Evolutionary conservation across 345 rosid genomes (phyloP).

Genomic region (Citrus cavaleriei): DNA sequence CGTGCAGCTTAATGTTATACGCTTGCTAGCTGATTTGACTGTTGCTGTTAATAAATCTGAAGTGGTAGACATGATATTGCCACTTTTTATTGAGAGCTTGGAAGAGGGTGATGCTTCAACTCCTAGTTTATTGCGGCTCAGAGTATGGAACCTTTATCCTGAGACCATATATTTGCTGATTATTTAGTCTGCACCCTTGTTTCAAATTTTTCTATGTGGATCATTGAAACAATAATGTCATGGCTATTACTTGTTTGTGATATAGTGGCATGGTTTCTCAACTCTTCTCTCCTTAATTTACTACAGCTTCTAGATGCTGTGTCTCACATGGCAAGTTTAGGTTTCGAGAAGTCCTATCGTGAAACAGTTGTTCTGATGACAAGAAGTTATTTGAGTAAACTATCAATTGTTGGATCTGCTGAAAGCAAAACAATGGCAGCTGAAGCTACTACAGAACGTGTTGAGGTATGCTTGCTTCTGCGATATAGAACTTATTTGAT

Average conservation of each 20-base stretch:
- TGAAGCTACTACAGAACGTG: slow-evolving; percentile 87
- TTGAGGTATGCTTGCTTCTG: slow-evolving; percentile 57
- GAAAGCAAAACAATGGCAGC: slow-evolving; percentile 84
- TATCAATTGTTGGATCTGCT: slow-evolving; percentile 78
- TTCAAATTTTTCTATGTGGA: slow-evolving; percentile 5
- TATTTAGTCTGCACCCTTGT: slow-evolving; percentile 6
- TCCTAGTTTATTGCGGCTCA: slow-evolving; percentile 86
- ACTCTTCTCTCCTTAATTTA: slow-evolving; percentile 18
- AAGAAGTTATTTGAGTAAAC: slow-evolving; percentile 79
- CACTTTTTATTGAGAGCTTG: slow-evolving; percentile 90
- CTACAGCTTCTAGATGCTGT: slow-evolving; percentile 98
- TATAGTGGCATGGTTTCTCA: slow-evolving; percentile 25
- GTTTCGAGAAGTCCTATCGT: slow-evolving; percentile 97
- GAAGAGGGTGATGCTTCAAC: slow-evolving; percentile 98
- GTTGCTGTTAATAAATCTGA: slow-evolving; percentile 90
- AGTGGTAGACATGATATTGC: slow-evolving; percentile 96
- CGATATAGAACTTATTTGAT: slow-evolving; percentile 2
- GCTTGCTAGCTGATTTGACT: slow-evolving; percentile 89
- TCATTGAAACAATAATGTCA: slow-evolving; percentile 5
- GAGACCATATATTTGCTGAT: slow-evolving; percentile 25
- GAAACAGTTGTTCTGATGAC: slow-evolving; percentile 98
- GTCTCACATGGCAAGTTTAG: slow-evolving; percentile 93
- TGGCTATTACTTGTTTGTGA: slow-evolving; percentile 15
- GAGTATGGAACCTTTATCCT: slow-evolving; percentile 55
- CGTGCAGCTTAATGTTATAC: slow-evolving; percentile 83